These are phyloP conservation scores for Aspergillus neotritici DNA, from an alignment of 2,329 filamentous ascomycete genomes.

Conservation along the genomic window DNA sequence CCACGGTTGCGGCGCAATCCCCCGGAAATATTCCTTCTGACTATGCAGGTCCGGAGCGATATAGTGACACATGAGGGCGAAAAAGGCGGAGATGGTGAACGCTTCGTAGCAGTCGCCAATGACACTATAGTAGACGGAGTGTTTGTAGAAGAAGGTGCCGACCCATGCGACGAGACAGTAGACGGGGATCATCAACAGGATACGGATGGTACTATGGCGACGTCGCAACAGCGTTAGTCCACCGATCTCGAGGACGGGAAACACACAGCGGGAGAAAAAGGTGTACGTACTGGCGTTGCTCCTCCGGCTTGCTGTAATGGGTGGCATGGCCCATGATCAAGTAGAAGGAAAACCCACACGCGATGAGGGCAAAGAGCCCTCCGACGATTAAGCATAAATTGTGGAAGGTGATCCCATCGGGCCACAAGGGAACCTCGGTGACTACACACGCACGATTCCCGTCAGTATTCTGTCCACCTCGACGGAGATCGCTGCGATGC, in stretches of 20 bases:
- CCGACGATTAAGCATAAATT: constrained; percentile 50
- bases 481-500: neutral
- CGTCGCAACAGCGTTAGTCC: constrained; percentile 3
- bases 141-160: constrained; percentile 66
- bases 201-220: constrained; percentile 66
- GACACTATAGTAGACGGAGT: constrained; percentile 75
- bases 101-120: constrained; percentile 83
- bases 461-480: constrained; percentile 9
- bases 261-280: neutral
- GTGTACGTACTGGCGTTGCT: constrained; percentile 53
- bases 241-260: neutral
- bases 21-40: constrained; percentile 76
- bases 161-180: constrained; percentile 71
- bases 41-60: constrained; percentile 69
- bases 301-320: constrained; percentile 55
- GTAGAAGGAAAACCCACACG: constrained; percentile 47
- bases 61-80: constrained; percentile 75
- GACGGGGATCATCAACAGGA: constrained; percentile 81
- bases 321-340: constrained; percentile 54
- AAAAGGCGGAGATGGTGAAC: constrained; percentile 82
- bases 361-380: constrained; percentile 49
- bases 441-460: constrained; percentile 25
- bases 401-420: constrained; percentile 51
- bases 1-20: constrained; percentile 65
- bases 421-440: constrained; percentile 48